These are phyloP conservation scores for Lecanicillium sp. DNA, from an alignment of 2,329 filamentous ascomycete species.

Conservation along the genomic window DNA sequence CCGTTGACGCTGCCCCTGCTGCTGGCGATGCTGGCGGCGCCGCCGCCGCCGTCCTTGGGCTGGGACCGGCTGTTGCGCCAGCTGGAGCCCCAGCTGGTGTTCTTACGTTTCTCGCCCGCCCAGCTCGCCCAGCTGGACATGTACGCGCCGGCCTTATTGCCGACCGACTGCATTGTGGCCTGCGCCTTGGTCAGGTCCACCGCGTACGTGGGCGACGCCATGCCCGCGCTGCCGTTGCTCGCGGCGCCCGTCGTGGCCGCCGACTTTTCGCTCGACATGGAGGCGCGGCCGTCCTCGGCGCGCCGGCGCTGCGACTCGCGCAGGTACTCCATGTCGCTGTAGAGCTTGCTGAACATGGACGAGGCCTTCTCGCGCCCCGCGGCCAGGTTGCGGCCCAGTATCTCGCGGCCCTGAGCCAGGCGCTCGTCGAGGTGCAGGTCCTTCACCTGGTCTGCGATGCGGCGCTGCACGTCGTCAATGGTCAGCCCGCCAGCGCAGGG, in stretches of 20 bases:
- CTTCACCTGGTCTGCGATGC: slow-evolving; percentile 85
- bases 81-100: slow-evolving; percentile 37
- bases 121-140: slow-evolving; percentile 64
- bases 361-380: slow-evolving; percentile 84
- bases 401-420: slow-evolving; percentile 75
- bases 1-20: slow-evolving; percentile 29
- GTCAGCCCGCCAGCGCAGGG: slow-evolving; percentile 88
- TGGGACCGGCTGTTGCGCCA: slow-evolving; percentile 31
- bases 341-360: slow-evolving; percentile 79
- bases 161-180: slow-evolving; percentile 42
- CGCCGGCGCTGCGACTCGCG: slow-evolving; percentile 40
- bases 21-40: no score
- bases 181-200: slow-evolving; percentile 36
- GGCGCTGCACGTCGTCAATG: slow-evolving; percentile 88
- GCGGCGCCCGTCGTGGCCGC: slow-evolving; percentile 18
- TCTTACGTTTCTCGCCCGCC: slow-evolving; percentile 70
- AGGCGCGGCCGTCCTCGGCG: slow-evolving; percentile 29
- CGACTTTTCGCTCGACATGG: slow-evolving; percentile 20
- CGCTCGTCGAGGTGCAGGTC: slow-evolving; percentile 91
- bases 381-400: slow-evolving; percentile 80
- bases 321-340: slow-evolving; percentile 75
- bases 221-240: slow-evolving; percentile 17
- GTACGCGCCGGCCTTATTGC: slow-evolving; percentile 55
- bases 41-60: slow-evolving; percentile 26
- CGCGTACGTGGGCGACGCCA: slow-evolving; percentile 15